Evolutionary conservation across 2,329 filamentous ascomycete species (phyloP).

Genomic region (Talaromyces verruculosus): DNA sequence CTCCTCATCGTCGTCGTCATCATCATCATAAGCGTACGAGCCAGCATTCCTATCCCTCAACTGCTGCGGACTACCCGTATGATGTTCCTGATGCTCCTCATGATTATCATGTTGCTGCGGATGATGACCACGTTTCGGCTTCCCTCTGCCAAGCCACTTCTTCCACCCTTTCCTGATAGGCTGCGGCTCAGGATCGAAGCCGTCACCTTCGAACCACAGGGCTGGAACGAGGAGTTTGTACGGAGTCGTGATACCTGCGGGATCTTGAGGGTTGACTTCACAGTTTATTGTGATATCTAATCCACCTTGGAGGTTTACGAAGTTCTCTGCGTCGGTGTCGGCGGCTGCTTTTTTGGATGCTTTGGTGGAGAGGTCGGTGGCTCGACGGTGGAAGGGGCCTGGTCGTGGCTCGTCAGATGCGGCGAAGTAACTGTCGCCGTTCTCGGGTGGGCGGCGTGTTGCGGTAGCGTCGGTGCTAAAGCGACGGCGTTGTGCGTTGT

Average conservation of each 20-base stretch:
- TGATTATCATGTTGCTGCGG: not conserved
- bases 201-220: conserved; percentile 56
- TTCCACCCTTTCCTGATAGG: conserved; percentile 42
- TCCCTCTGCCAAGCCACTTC: conserved; percentile 37
- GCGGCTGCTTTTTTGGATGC: conserved; percentile 52
- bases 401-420: conserved; percentile 34
- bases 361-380: conserved; percentile 66
- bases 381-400: conserved; percentile 63
- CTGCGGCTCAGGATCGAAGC: conserved; percentile 38
- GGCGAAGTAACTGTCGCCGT: conserved; percentile 37
- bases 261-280: conserved; percentile 82
- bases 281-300: conserved; percentile 86
- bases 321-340: conserved; percentile 55
- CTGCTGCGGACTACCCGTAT: not conserved
- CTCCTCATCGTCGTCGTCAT: conserved; percentile 23
- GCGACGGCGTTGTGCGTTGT: conserved; percentile 28
- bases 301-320: conserved; percentile 75
- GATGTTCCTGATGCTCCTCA: not conserved
- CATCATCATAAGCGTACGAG: conserved; percentile 17
- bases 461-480: conserved; percentile 37
- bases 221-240: conserved; percentile 85
- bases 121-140: conserved; percentile 26
- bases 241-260: conserved; percentile 80
- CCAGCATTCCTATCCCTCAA: not conserved
- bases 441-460: conserved; percentile 25